A percentile compares a stretch with the other conserved stretches of the same genome.
Evolutionary conservation across 768 basidiomycete species (phyloP).

Genomic region (Phylloporus arenicola): DNA sequence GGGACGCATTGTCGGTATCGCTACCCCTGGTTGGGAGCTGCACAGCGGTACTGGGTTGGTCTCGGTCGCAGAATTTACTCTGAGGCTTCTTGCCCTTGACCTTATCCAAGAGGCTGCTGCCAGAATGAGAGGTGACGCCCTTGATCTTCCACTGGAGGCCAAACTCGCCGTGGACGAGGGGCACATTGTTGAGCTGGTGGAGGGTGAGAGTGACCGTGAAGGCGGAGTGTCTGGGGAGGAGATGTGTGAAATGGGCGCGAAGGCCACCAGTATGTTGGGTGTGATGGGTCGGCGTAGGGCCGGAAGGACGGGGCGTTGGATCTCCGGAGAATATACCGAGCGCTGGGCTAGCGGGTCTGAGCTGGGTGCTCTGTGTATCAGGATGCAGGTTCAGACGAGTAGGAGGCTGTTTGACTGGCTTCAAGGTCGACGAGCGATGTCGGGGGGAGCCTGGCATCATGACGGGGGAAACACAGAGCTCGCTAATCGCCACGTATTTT

Average conservation of each 20-base stretch:
- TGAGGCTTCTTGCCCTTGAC: slow-evolving; percentile 30
- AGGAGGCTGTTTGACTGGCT: slow-evolving; percentile 4
- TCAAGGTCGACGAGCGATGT: slow-evolving; percentile 20
- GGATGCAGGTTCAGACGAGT: slow-evolving; percentile 5
- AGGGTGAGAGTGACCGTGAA: slow-evolving; percentile 58
- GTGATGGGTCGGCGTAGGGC: slow-evolving; percentile 6
- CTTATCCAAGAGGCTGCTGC: slow-evolving; percentile 39
- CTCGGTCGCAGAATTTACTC: neutral
- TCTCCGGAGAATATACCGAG: neutral
- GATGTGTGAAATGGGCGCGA: slow-evolving; percentile 55
- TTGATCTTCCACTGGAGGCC: slow-evolving; percentile 69
- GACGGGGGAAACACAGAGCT: neutral
- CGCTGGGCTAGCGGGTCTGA: slow-evolving; percentile 2
- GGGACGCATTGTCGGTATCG: slow-evolving; percentile 23
- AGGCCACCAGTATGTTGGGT: slow-evolving; percentile 22
- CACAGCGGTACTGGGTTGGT: neutral
- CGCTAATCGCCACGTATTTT: neutral
- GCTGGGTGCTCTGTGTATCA: neutral
- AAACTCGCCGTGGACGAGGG: slow-evolving; percentile 67
- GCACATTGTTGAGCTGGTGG: slow-evolving; percentile 67
- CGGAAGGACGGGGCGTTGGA: slow-evolving; percentile 4
- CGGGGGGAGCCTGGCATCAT: slow-evolving; percentile 9
- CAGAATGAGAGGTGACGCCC: slow-evolving; percentile 39
- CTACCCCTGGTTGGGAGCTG: slow-evolving; percentile 8
- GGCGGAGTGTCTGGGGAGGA: slow-evolving; percentile 59